phyloP scores from a whole-genome alignment of 2,329 filamentous ascomycete species.

The Curvularia lunata region DNA sequence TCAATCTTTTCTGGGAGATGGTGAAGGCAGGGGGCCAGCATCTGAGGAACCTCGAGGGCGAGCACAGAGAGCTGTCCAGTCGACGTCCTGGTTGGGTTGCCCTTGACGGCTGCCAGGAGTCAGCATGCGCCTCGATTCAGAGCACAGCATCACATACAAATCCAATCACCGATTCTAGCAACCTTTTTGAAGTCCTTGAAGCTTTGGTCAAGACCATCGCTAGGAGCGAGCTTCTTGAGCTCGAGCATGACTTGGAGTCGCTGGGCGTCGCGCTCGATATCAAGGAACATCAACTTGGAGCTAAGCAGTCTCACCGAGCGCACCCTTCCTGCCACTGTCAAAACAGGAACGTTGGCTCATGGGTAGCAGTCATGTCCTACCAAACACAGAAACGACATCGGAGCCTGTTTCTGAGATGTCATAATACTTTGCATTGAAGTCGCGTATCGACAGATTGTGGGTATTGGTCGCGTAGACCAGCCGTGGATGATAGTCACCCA shows the following conservation, averaged over 20 bases:
- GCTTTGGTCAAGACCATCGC: slow-evolving; percentile 49
- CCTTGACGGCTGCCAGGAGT: slow-evolving; percentile 64
- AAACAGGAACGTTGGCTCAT: slow-evolving; percentile 9
- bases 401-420: slow-evolving; percentile 32
- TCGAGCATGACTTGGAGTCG: slow-evolving; percentile 80
- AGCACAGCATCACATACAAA: slow-evolving; percentile 64
- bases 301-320: slow-evolving; percentile 73
- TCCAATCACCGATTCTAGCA: slow-evolving; percentile 80
- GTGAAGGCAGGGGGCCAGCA: slow-evolving; percentile 80
- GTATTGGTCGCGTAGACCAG: slow-evolving; percentile 32
- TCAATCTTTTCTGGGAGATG: slow-evolving; percentile 74
- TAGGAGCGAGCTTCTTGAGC: slow-evolving; percentile 57
- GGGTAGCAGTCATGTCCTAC: slow-evolving; percentile 29
- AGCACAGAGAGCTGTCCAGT: slow-evolving; percentile 79
- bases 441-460: slow-evolving; percentile 31
- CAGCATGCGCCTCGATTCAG: slow-evolving; percentile 14
- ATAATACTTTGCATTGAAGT: slow-evolving; percentile 42
- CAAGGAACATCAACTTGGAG: slow-evolving; percentile 82
- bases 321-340: slow-evolving; percentile 70
- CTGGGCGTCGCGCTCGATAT: slow-evolving; percentile 74
- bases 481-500: slow-evolving; percentile 65
- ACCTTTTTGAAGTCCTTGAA: slow-evolving; percentile 69
- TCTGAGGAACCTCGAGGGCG: slow-evolving; percentile 69
- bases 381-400: slow-evolving; percentile 45
- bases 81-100: slow-evolving; percentile 70